These are phyloP conservation scores for Cystofilobasidium capitatum DNA, from an alignment of 768 basidiomycete genomes.

Conservation along the genomic window DNA sequence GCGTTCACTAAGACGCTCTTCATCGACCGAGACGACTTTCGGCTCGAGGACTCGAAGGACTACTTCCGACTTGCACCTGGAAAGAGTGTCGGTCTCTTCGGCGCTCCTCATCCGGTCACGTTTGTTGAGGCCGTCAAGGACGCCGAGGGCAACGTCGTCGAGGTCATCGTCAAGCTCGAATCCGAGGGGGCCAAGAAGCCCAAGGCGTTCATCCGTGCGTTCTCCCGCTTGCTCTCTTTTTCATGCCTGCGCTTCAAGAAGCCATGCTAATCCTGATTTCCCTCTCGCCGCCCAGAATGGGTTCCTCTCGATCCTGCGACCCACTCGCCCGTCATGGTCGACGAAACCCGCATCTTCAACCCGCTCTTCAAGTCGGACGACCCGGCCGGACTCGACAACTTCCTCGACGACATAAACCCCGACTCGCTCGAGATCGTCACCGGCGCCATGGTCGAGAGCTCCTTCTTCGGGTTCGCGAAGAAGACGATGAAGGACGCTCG, in stretches of 20 bases:
- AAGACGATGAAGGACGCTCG: slow-evolving; percentile 55
- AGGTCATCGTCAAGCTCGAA: slow-evolving; percentile 60
- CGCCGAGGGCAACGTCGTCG: slow-evolving; percentile 59
- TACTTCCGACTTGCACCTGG: slow-evolving; percentile 97
- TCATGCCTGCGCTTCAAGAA: too few species aligned
- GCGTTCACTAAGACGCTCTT: slow-evolving; percentile 83
- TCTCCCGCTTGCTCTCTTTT: neutral
- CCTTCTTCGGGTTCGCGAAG: slow-evolving; percentile 77
- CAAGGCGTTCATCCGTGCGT: slow-evolving; percentile 27
- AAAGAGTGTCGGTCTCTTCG: slow-evolving; percentile 92
- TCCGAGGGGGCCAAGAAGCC: slow-evolving; percentile 22
- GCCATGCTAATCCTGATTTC: neutral
- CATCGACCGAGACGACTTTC: slow-evolving; percentile 81
- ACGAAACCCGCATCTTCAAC: slow-evolving; percentile 86
- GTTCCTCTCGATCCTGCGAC: slow-evolving; percentile 47
- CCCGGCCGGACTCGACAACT: slow-evolving; percentile 64
- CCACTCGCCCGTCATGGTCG: slow-evolving; percentile 69
- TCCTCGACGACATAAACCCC: slow-evolving; percentile 69
- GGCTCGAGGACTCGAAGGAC: slow-evolving; percentile 78
- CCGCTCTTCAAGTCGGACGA: slow-evolving; percentile 90
- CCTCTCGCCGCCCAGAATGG: slow-evolving; percentile 15
- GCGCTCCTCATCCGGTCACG: slow-evolving; percentile 82
- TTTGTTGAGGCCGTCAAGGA: slow-evolving; percentile 82
- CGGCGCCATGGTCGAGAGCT: slow-evolving; percentile 75
- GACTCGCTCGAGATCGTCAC: slow-evolving; percentile 68